These are phyloP conservation scores for Sextonia rubra DNA, from an alignment of 164 flowering plant species.

Conservation along the genomic window DNA sequence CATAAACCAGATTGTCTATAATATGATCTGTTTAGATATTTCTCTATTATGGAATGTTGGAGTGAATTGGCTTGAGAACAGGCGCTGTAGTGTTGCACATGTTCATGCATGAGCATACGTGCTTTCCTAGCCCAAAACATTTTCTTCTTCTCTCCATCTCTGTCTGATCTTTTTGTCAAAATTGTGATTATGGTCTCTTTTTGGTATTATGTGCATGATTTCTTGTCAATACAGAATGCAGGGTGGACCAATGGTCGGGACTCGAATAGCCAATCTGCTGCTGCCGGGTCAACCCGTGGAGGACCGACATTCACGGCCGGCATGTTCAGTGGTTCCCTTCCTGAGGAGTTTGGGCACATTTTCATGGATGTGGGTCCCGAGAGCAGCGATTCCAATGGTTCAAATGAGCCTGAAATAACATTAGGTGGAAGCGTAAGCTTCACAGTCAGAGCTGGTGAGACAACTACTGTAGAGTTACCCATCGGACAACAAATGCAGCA, in stretches of 20 bases:
- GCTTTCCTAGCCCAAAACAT: not conserved
- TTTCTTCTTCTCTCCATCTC: not conserved
- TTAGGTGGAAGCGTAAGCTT: slow-evolving; percentile 48
- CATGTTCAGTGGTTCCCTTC: slow-evolving; percentile 40
- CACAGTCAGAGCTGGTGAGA: slow-evolving; percentile 31
- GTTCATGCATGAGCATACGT: not conserved
- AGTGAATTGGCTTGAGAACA: not conserved
- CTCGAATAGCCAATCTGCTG: slow-evolving; percentile 28
- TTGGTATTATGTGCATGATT: not conserved
- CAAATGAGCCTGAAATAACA: slow-evolving; percentile 44
- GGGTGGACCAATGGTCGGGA: slow-evolving; percentile 26
- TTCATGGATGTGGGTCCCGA: slow-evolving; percentile 42
- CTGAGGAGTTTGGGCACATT: slow-evolving; percentile 51
- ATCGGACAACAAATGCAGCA: slow-evolving; percentile 47
- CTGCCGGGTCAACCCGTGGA: slow-evolving; percentile 30
- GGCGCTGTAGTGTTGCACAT: not conserved
- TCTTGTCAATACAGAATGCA: slow-evolving; percentile 26
- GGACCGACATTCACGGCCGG: slow-evolving; percentile 40
- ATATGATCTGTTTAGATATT: too few species aligned
- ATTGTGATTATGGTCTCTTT: not conserved
- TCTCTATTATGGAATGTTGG: not conserved
- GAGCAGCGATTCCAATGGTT: slow-evolving; percentile 13
- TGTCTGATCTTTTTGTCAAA: not conserved
- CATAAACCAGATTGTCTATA: too few species aligned
- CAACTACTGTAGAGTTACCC: too few species aligned